Conservation (phyloP, 192 early-diverging fungal species). For the Entophlyctis helioformis region DNA sequence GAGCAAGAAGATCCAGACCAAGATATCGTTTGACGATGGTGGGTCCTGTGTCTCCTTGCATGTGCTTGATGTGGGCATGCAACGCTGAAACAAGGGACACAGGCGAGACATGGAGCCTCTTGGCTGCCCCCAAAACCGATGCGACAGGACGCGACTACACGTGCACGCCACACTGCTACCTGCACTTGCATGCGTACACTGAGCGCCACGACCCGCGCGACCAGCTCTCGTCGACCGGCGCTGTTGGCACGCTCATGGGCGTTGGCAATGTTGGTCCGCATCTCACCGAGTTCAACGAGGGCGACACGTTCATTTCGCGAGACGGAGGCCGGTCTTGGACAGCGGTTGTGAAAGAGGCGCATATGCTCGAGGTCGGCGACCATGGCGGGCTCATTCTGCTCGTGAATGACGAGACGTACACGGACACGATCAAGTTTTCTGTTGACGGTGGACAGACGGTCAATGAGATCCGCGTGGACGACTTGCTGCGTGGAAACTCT, state of each 20-base stretch:
- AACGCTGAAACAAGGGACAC: too few relatives aligned
- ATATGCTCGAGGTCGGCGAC: slow-evolving; percentile 80
- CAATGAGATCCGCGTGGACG: neutral
- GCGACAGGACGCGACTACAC: neutral
- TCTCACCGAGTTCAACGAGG: slow-evolving; percentile 43
- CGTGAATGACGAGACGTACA: slow-evolving; percentile 58
- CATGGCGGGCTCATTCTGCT: slow-evolving; percentile 77
- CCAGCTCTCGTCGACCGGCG: slow-evolving; percentile 55
- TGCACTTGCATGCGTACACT: slow-evolving; percentile 75
- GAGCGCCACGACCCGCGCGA: slow-evolving; percentile 55
- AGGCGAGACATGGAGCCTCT: slow-evolving; percentile 7
- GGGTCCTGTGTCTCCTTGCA: too few relatives aligned
- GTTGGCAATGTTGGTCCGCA: slow-evolving; percentile 74
- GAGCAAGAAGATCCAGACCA: slow-evolving; percentile 56
- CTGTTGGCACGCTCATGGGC: slow-evolving; percentile 78
- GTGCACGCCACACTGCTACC: slow-evolving; percentile 33
- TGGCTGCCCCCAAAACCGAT: slow-evolving; percentile 7
- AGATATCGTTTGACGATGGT: slow-evolving; percentile 86
- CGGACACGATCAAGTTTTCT: slow-evolving; percentile 27
- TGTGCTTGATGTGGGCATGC: too few relatives aligned
- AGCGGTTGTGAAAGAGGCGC: slow-evolving; percentile 51
- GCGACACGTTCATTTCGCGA: slow-evolving; percentile 66
- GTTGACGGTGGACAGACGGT: slow-evolving; percentile 16
- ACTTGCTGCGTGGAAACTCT: slow-evolving; percentile 1
- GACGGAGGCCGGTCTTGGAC: slow-evolving; percentile 82